phyloP scores from a whole-genome alignment of 2,329 filamentous ascomycete genomes.

The Hymenoscyphus occultus region DNA sequence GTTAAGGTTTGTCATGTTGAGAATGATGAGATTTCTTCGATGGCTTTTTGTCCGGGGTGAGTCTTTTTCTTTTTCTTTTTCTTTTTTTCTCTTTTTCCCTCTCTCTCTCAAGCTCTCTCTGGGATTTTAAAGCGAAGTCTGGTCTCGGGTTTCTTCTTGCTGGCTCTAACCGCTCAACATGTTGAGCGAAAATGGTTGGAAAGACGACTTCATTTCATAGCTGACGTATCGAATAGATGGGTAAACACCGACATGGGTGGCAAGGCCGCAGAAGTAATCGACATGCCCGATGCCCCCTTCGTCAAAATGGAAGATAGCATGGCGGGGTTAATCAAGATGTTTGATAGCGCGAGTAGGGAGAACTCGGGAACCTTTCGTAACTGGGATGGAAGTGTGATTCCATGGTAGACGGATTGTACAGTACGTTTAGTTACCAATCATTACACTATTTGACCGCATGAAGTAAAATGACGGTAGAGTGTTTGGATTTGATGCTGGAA shows the following conservation, averaged over 20 bases:
- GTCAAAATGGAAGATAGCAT: conserved; percentile 22
- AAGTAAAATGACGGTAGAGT: too few relatives aligned
- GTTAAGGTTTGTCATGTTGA: conserved; percentile 38
- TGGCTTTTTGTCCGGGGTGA: conserved; percentile 34
- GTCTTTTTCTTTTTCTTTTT: not conserved
- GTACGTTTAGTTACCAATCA: too few relatives aligned
- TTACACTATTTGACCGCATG: too few relatives aligned
- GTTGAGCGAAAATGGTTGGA: too few relatives aligned
- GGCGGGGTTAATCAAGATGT: not conserved
- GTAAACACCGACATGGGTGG: conserved; percentile 33
- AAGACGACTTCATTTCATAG: not conserved
- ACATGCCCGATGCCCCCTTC: conserved; percentile 23
- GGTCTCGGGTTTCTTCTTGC: too few relatives aligned
- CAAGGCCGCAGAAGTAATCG: conserved; percentile 18
- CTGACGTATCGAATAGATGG: conserved; percentile 23
- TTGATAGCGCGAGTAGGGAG: not conserved
- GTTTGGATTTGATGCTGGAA: too few relatives aligned
- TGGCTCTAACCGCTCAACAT: too few relatives aligned
- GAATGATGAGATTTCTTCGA: conserved; percentile 23
- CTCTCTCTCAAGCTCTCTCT: too few relatives aligned
- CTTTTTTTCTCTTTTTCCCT: too few relatives aligned
- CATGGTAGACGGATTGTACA: not conserved
- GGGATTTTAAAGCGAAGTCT: too few relatives aligned
- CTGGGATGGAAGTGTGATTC: not conserved
- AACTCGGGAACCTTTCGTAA: not conserved